Evolutionary conservation across 768 basidiomycete genomes (phyloP), one percentile per base, ranked within the genome.

Genomic region (Trametes villosa): DNA sequence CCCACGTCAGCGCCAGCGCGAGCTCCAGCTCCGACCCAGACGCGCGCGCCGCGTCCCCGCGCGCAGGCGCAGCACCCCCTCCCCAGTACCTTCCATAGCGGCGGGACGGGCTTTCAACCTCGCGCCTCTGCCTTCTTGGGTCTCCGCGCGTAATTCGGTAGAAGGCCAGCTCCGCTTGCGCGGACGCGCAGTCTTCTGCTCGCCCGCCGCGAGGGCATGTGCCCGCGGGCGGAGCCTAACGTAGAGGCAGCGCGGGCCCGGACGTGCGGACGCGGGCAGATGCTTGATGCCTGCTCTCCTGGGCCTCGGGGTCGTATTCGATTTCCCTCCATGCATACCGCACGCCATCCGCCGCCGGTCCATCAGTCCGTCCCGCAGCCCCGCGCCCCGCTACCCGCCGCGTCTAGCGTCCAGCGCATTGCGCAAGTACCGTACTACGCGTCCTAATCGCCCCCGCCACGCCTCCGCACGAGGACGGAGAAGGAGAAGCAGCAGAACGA

Each of bases 21-120:
- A 26, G n/a, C n/a, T n/a, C n/a, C n/a, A n/a, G n/a, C n/a, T n/a
- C n/a, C n/a, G n/a, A 24, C 24, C 20, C 34, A 27, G 7, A 20
- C 34, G 34, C 24, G 13, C 22, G 27, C 13, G 9, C n/a, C 17
- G 41, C 34, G 17, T n/a, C 8, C n/a, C n/a, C 49, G 29, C 17
- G 27, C 53, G 53, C 30, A 38, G n/a, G 20, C 58, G 51, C 50
- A 24, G 2, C 44, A 22, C 24, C 50, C n/a, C 61, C 61, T 26
- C 61, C 61, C 30, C 44, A 26, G 38, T 62, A 62, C 56, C 51
- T 62, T 24, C 61, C 61, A 49, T 62, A 62, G 45, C 47, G 13
- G 50, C 40, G 11, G 48, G 34, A n/a, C n/a, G n/a, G n/a, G n/a
- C n/a, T n/a, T n/a, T 15, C 41, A 30, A 9, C n/a, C 49, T 31